phyloP scores from a whole-genome alignment of 768 basidiomycete species.

The Rhodotorula diobovata region DNA sequence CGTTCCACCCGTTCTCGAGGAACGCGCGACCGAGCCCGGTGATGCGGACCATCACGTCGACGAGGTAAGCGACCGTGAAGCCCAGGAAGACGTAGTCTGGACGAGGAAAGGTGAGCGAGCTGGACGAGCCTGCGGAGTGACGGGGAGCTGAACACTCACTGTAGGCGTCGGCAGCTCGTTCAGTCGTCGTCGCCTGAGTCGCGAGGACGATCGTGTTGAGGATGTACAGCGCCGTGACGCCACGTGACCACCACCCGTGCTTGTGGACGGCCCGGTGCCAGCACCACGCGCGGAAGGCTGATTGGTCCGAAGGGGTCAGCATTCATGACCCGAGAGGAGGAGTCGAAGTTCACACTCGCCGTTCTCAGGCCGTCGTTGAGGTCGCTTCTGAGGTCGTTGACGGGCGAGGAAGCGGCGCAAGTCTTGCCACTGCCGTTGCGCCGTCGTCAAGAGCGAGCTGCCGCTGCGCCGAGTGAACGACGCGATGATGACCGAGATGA shows the following conservation, averaged over 20 bases:
- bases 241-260: constrained; percentile 84
- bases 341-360: neutral
- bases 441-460: constrained; percentile 72
- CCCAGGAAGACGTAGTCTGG: constrained; percentile 68
- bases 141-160: constrained; percentile 34
- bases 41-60: constrained; percentile 73
- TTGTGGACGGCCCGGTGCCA: constrained; percentile 85
- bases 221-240: constrained; percentile 71
- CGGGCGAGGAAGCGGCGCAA: constrained; percentile 79
- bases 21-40: constrained; percentile 77
- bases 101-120: neutral
- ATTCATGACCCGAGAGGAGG: constrained; percentile 27
- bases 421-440: constrained; percentile 92
- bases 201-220: constrained; percentile 77
- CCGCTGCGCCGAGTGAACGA: constrained; percentile 86
- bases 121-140: neutral
- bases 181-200: constrained; percentile 46
- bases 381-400: constrained; percentile 79
- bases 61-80: constrained; percentile 64
- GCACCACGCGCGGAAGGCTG: constrained; percentile 69
- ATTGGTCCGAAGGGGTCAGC: neutral
- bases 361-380: constrained; percentile 57
- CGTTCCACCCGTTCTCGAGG: constrained; percentile 89
- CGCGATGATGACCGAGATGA: constrained; percentile 70
- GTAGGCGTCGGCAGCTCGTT: constrained; percentile 20